phyloP scores from a whole-genome alignment of 1,284 basidiomycete species.

The Ceratobasidium theobromae region DNA sequence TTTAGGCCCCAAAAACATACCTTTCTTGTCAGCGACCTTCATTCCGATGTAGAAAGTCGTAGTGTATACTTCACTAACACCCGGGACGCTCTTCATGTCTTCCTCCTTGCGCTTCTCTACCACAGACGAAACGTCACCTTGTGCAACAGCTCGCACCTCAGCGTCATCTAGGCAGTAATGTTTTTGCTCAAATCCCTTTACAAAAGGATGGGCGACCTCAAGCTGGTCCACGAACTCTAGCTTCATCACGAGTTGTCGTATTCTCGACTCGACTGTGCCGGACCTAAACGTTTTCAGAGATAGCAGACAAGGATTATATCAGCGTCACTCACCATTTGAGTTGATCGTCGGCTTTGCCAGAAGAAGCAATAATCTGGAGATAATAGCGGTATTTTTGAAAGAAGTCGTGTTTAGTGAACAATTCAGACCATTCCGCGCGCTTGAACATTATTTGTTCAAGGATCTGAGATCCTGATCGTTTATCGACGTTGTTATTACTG shows the following conservation, averaged over 20 bases:
- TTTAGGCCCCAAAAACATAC: constrained; percentile 53
- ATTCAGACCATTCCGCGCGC: constrained; percentile 84
- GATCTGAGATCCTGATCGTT: constrained; percentile 74
- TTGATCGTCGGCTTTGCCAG: constrained; percentile 79
- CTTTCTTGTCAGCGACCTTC: constrained; percentile 85
- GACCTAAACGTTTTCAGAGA: constrained; percentile 54
- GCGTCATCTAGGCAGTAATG: constrained; percentile 83
- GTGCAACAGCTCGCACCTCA: constrained; percentile 86
- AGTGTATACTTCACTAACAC: constrained; percentile 78
- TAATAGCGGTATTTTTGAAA: constrained; percentile 98
- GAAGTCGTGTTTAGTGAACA: constrained; percentile 95
- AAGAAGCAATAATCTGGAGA: constrained; percentile 95
- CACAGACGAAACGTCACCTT: constrained; percentile 77
- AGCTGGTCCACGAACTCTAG: constrained; percentile 94
- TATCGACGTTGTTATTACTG: background rate
- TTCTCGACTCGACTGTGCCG: constrained; percentile 95
- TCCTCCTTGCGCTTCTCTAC: constrained; percentile 74
- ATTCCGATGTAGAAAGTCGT: constrained; percentile 98
- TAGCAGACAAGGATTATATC: background rate
- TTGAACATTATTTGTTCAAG: constrained; percentile 90
- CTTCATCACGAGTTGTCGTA: constrained; percentile 96
- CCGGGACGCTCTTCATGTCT: constrained; percentile 78
- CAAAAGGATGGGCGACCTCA: constrained; percentile 90
- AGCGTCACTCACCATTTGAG: constrained; percentile 80
- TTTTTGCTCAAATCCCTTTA: constrained; percentile 90